Conservation (phyloP, 2,329 filamentous ascomycete species). For the Aspergillus niger region DNA sequence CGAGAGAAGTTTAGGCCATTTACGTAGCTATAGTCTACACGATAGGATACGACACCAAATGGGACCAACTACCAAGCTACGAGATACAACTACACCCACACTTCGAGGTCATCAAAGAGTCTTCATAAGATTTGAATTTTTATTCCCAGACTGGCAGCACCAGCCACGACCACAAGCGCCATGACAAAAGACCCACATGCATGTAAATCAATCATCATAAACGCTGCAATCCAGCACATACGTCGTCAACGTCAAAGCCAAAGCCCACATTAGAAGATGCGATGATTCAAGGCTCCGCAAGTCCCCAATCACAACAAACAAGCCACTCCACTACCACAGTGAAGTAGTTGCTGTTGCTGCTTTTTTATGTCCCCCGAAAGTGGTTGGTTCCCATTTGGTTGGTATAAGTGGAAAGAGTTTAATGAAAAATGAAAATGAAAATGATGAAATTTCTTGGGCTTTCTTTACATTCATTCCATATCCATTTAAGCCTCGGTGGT, state of each 20-base stretch:
- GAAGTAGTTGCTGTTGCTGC: not conserved
- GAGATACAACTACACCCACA: not conserved
- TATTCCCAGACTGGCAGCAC: slow-evolving; percentile 11
- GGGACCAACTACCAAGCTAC: not conserved
- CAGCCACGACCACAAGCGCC: slow-evolving; percentile 5
- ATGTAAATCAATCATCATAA: not conserved
- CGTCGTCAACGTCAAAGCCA: not conserved
- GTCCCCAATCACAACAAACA: not conserved
- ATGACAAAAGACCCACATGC: not conserved
- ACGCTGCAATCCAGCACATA: not conserved
- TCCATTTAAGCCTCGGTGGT: slow-evolving; percentile 77
- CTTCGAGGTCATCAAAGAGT: not conserved
- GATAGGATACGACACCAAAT: no score
- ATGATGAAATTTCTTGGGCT: slow-evolving; percentile 17
- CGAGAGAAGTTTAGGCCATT: no score
- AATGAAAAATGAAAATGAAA: slow-evolving; percentile 1
- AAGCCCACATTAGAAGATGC: not conserved
- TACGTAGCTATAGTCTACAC: no score
- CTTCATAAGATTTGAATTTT: not conserved
- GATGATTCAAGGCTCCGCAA: slow-evolving; percentile 1
- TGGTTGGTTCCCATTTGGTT: not conserved
- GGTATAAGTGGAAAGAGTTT: not conserved
- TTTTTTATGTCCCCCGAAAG: no score
- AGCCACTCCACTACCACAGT: not conserved
- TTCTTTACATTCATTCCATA: slow-evolving; percentile 48